Percentiles rank a stretch among this genome's conserved stretches.
Evolutionary conservation across 75 land plant genomes (phyloP).

Genomic region (Larix kaempferi): DNA sequence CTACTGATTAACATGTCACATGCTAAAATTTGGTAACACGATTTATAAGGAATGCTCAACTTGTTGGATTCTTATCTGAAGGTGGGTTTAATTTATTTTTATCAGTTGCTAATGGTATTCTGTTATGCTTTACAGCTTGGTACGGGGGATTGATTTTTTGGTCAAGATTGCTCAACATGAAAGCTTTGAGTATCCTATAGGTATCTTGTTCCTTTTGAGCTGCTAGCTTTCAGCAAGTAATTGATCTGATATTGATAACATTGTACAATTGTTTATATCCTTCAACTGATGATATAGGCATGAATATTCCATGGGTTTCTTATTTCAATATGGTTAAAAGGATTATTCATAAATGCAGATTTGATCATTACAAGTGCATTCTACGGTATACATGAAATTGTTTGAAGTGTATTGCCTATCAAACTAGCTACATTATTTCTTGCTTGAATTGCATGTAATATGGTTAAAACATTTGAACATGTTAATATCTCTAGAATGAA

Average conservation of each 20-base stretch:
- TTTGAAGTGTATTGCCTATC: not conserved
- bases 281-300: not conserved
- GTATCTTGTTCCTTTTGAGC: not conserved
- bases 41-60: not conserved
- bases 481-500: no score
- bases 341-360: not conserved
- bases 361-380: not conserved
- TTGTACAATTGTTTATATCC: not conserved
- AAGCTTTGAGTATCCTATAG: conserved; percentile 1
- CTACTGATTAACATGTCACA: not conserved
- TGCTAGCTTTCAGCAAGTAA: not conserved
- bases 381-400: not conserved
- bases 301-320: not conserved
- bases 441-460: not conserved
- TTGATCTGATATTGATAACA: not conserved
- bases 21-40: not conserved
- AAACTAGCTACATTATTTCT: not conserved
- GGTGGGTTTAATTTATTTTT: not conserved
- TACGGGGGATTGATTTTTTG: conserved; percentile 5
- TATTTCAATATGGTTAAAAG: not conserved
- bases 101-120: not conserved
- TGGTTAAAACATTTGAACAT: no score
- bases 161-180: conserved; percentile 6
- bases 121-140: not conserved
- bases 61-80: not conserved